A percentile compares a stretch with the other conserved stretches of the same genome.
Evolutionary conservation across 768 basidiomycete species (phyloP).

Genomic region (Leccinum obscurum): DNA sequence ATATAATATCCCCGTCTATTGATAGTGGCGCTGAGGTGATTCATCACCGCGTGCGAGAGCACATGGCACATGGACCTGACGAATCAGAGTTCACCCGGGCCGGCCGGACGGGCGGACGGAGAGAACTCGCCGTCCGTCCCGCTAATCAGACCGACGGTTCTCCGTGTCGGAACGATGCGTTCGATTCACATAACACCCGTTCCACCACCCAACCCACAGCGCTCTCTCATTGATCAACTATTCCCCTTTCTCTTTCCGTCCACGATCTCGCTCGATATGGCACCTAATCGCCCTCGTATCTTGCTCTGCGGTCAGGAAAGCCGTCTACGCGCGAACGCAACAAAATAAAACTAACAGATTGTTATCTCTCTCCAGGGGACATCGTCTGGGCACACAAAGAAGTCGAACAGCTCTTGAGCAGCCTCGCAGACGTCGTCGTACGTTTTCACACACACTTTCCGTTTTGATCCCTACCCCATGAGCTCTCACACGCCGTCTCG

Average conservation of each 20-base stretch:
- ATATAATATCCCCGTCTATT: background rate
- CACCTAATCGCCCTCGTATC: conserved; percentile 23
- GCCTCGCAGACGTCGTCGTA: conserved; percentile 76
- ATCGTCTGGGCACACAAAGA: conserved; percentile 85
- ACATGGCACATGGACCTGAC: background rate
- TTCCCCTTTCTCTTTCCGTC: background rate
- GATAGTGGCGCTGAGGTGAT: background rate
- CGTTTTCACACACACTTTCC: conserved; percentile 30
- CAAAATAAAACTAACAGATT: background rate
- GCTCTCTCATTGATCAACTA: background rate
- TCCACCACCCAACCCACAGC: background rate
- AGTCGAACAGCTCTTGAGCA: conserved; percentile 58
- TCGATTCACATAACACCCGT: background rate
- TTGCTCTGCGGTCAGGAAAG: conserved; percentile 35
- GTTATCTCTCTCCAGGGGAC: conserved; percentile 43
- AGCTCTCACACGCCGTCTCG: no score
- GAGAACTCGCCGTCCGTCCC: background rate
- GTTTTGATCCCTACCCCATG: background rate
- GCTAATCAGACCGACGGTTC: background rate
- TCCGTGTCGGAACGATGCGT: background rate
- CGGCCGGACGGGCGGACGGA: background rate
- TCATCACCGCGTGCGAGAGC: background rate
- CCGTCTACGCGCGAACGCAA: background rate
- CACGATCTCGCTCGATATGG: background rate
- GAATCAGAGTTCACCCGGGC: background rate